Percentiles rank a stretch among this genome's conserved stretches.
These are phyloP conservation scores for Botrytis elliptica DNA, from an alignment of 2,329 filamentous ascomycete genomes.

Conservation along the genomic window DNA sequence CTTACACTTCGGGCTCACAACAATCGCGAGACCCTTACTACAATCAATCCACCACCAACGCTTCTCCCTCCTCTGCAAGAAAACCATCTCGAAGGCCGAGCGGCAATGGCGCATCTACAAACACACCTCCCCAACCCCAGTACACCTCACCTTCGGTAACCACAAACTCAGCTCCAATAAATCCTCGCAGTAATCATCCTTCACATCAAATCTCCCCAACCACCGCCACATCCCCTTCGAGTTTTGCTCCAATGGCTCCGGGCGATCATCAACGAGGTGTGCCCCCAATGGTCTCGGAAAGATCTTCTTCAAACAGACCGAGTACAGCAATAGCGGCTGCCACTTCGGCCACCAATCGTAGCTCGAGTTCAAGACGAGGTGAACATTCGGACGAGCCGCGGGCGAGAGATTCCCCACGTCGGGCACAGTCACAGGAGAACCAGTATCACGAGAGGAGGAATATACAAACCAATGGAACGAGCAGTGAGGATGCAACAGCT, in stretches of 20 bases:
- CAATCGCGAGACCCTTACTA: constrained; percentile 57
- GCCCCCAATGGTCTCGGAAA: constrained; percentile 73
- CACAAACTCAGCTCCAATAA: constrained; percentile 25
- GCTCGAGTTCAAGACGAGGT: constrained; percentile 26
- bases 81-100: constrained; percentile 54
- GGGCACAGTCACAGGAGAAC: constrained; percentile 30
- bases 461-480: constrained; percentile 44
- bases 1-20: constrained; percentile 54
- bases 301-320: constrained; percentile 68
- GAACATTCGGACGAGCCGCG: constrained; percentile 29
- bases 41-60: constrained; percentile 37
- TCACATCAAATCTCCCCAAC: constrained; percentile 38
- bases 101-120: constrained; percentile 46
- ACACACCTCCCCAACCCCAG: constrained; percentile 32
- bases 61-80: constrained; percentile 51
- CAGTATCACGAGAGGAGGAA: constrained; percentile 41
- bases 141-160: constrained; percentile 35
- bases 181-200: constrained; percentile 37
- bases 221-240: constrained; percentile 46
- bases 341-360: constrained; percentile 33
- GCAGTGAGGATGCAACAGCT: constrained; percentile 37
- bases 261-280: constrained; percentile 57
- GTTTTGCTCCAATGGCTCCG: constrained; percentile 34
- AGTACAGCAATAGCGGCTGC: constrained; percentile 39
- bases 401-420: constrained; percentile 30